Conservation (phyloP, 225 moss, liverwort and hornwort species). For the Rhytidiadelphus loreus region DNA sequence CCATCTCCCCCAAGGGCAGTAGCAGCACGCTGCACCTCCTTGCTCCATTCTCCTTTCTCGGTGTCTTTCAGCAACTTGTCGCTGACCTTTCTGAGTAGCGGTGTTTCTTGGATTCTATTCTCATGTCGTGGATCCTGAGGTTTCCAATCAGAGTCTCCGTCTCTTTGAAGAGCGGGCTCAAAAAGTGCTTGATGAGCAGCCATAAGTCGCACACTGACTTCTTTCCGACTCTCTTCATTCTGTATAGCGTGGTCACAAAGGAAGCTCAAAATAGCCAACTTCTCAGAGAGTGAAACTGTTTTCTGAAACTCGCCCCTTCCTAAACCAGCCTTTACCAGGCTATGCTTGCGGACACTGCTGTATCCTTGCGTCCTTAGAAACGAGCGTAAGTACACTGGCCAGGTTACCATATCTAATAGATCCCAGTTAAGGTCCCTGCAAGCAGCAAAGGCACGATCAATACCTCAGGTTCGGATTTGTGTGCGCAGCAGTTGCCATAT, state of each 20-base stretch:
- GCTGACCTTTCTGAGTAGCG: slow-evolving; percentile 39
- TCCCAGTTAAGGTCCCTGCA: slow-evolving; percentile 87
- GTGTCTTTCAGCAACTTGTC: slow-evolving; percentile 58
- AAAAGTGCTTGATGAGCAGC: slow-evolving; percentile 32
- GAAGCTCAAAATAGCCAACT: slow-evolving; percentile 73
- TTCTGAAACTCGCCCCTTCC: slow-evolving; percentile 58
- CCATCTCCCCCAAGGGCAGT: slow-evolving; percentile 75
- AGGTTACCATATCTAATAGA: slow-evolving; percentile 72
- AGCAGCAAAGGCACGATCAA: slow-evolving; percentile 3
- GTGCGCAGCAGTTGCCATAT: neutral
- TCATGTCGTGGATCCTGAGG: slow-evolving; percentile 30
- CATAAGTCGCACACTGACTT: slow-evolving; percentile 70
- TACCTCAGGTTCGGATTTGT: neutral
- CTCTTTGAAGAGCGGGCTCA: slow-evolving; percentile 22
- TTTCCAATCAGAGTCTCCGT: slow-evolving; percentile 39
- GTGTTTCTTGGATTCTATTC: slow-evolving; percentile 31
- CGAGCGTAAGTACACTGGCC: slow-evolving; percentile 73
- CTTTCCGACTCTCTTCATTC: slow-evolving; percentile 76
- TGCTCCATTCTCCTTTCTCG: slow-evolving; percentile 60
- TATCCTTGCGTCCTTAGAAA: slow-evolving; percentile 78
- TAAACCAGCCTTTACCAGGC: slow-evolving; percentile 42
- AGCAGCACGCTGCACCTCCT: slow-evolving; percentile 51
- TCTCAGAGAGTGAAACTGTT: slow-evolving; percentile 44
- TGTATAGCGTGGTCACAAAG: slow-evolving; percentile 84
- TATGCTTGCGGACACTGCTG: slow-evolving; percentile 30